phyloP scores from a whole-genome alignment of 164 flowering plant genomes.

The Macadamia integrifolia region DNA sequence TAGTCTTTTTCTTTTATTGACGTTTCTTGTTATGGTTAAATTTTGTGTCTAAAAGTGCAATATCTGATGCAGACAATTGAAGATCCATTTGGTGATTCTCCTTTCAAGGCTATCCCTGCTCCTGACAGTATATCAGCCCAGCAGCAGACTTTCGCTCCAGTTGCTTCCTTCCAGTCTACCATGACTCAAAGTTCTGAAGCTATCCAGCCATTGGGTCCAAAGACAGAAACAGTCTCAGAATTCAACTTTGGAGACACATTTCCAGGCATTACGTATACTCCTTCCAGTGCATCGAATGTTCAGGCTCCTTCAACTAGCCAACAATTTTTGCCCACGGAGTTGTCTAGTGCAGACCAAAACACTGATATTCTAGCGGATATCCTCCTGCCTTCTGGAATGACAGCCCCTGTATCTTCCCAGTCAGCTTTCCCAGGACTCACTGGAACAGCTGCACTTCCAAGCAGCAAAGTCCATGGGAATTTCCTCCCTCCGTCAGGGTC shows the following conservation, averaged over 20 bases:
- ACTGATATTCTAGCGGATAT: slow-evolving; percentile 75
- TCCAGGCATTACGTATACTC: slow-evolving; percentile 31
- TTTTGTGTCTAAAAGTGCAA: neutral
- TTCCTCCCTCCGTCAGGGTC: slow-evolving; percentile 22
- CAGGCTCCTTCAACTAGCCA: slow-evolving; percentile 35
- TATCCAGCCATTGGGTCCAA: slow-evolving; percentile 22
- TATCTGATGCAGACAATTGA: slow-evolving; percentile 53
- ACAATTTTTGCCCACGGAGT: slow-evolving; percentile 38
- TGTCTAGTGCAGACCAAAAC: slow-evolving; percentile 26
- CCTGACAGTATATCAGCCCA: slow-evolving; percentile 24
- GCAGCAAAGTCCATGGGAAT: slow-evolving; percentile 11
- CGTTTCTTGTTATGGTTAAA: neutral
- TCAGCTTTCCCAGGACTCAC: slow-evolving; percentile 27
- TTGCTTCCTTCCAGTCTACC: slow-evolving; percentile 32
- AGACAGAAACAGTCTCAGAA: slow-evolving; percentile 22
- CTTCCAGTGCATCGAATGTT: slow-evolving; percentile 18
- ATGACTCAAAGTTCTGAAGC: slow-evolving; percentile 23
- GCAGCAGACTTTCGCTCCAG: slow-evolving; percentile 27
- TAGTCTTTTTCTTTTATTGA: too few species aligned
- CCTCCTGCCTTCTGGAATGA: slow-evolving; percentile 59
- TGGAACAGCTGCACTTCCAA: slow-evolving; percentile 23
- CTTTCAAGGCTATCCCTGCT: slow-evolving; percentile 78
- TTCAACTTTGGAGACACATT: slow-evolving; percentile 46
- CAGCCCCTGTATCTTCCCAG: slow-evolving; percentile 28
- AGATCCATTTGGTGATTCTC: slow-evolving; percentile 92